phyloP scores from a whole-genome alignment of 805 yeast genomes.

The Candida boidinii region DNA sequence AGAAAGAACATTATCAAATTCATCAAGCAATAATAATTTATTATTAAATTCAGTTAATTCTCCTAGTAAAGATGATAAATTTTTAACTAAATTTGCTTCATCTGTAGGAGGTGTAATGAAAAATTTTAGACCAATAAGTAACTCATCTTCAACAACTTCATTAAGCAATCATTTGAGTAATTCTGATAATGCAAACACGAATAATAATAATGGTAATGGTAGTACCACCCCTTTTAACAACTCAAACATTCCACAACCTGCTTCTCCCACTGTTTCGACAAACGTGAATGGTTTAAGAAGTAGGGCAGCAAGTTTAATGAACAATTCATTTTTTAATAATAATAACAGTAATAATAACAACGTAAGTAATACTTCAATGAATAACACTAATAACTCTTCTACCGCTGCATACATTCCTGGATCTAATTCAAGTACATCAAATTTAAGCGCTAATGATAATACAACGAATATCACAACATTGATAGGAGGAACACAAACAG shows the following conservation, averaged over 20 bases:
- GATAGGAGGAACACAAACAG: not conserved
- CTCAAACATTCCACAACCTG: not conserved
- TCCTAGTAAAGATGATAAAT: conserved; percentile 16
- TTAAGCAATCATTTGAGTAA: conserved; percentile 12
- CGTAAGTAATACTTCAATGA: no score
- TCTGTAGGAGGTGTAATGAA: conserved; percentile 29
- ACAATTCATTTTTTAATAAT: conserved; percentile 13
- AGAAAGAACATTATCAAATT: conserved; percentile 1
- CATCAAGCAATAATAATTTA: conserved; percentile 7
- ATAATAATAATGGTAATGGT: conserved; percentile 1
- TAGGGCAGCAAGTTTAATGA: conserved; percentile 24
- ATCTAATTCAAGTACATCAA: no score
- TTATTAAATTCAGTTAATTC: conserved; percentile 7
- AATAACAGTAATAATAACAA: conserved; percentile 1
- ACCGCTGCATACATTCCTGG: no score
- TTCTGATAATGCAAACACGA: conserved; percentile 1
- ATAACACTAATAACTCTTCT: no score
- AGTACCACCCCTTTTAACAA: not conserved
- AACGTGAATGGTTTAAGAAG: conserved; percentile 20
- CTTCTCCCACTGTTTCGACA: not conserved
- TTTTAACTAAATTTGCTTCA: conserved; percentile 19
- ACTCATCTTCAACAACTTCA: conserved; percentile 24
- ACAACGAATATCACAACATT: not conserved
- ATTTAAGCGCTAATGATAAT: no score
- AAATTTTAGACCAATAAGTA: conserved; percentile 23